Evolutionary conservation across 441 rosid genomes (phyloP).

Genomic region (Eugenia klotzschiana): DNA sequence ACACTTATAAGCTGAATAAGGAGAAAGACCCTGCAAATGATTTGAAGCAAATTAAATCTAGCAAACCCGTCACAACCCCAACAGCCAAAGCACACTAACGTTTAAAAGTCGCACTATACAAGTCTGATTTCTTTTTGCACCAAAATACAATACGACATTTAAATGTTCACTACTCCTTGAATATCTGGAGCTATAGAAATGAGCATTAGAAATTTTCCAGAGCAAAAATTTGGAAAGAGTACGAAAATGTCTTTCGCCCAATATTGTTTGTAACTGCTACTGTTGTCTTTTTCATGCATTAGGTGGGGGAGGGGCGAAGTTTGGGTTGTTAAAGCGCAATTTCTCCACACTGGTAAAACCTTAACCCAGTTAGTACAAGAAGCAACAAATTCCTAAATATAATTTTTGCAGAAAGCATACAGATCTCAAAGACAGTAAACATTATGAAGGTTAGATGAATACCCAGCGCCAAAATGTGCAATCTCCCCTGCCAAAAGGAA

Average conservation of each 20-base stretch:
- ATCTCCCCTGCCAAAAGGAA: conserved; percentile 57
- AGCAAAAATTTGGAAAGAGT: not conserved
- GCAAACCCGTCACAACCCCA: not conserved
- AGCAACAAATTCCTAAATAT: conserved; percentile 4
- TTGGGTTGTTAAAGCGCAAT: not conserved
- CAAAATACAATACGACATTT: not conserved
- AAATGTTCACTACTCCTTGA: not conserved
- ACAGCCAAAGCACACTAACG: not conserved
- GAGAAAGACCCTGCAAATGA: conserved; percentile 71
- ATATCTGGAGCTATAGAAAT: no score
- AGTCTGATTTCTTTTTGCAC: not conserved
- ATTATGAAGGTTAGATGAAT: conserved; percentile 18
- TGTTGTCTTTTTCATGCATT: not conserved
- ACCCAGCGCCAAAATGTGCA: conserved; percentile 99
- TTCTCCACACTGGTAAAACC: not conserved
- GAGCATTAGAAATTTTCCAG: not conserved
- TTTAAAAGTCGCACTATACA: not conserved
- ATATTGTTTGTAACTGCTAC: not conserved
- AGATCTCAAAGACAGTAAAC: conserved; percentile 6
- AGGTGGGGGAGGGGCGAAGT: not conserved
- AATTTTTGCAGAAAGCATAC: not conserved
- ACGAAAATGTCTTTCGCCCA: not conserved
- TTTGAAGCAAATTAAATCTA: not conserved
- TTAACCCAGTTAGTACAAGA: not conserved
- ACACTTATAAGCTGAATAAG: conserved; percentile 81